Evolutionary conservation across 2,329 filamentous ascomycete genomes (phyloP).

Genomic region (Malbranchea zuffiana): DNA sequence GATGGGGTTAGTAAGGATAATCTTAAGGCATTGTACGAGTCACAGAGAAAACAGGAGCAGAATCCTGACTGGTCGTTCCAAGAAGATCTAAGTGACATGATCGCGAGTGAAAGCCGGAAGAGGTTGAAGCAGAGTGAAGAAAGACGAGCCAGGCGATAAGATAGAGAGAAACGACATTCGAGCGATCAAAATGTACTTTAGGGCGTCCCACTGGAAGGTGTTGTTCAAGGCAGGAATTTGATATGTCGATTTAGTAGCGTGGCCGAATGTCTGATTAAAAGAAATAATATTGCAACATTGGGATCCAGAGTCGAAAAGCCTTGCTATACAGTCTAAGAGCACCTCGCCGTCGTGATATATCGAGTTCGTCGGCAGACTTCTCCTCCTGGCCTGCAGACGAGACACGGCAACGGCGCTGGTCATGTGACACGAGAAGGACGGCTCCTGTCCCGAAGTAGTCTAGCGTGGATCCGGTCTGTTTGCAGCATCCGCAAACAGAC

Average conservation of each 20-base stretch:
- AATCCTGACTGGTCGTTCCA: slow-evolving; percentile 66
- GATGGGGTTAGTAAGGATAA: slow-evolving; percentile 79
- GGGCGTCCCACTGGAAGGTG: too few species aligned
- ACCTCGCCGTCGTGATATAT: too few species aligned
- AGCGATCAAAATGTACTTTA: neutral
- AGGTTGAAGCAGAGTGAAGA: slow-evolving; percentile 80
- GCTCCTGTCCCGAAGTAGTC: too few species aligned
- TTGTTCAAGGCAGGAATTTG: neutral
- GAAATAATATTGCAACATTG: too few species aligned
- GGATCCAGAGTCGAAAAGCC: too few species aligned
- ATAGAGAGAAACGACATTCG: slow-evolving; percentile 14
- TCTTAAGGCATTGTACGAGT: slow-evolving; percentile 68
- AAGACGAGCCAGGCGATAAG: slow-evolving; percentile 52
- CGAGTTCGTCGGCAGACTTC: too few species aligned
- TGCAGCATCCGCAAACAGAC: too few species aligned
- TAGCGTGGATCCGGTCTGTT: too few species aligned
- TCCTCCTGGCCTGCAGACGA: too few species aligned
- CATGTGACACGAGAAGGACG: too few species aligned
- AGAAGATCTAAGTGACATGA: slow-evolving; percentile 91
- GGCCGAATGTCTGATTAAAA: neutral
- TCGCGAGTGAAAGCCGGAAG: slow-evolving; percentile 85
- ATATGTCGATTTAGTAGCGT: slow-evolving; percentile 5
- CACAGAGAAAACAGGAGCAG: slow-evolving; percentile 52
- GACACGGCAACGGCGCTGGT: too few species aligned
- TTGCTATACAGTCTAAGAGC: too few species aligned